These are phyloP conservation scores for Cladobotryum protrusum DNA, from an alignment of 2,329 filamentous ascomycete species.

Conservation along the genomic window DNA sequence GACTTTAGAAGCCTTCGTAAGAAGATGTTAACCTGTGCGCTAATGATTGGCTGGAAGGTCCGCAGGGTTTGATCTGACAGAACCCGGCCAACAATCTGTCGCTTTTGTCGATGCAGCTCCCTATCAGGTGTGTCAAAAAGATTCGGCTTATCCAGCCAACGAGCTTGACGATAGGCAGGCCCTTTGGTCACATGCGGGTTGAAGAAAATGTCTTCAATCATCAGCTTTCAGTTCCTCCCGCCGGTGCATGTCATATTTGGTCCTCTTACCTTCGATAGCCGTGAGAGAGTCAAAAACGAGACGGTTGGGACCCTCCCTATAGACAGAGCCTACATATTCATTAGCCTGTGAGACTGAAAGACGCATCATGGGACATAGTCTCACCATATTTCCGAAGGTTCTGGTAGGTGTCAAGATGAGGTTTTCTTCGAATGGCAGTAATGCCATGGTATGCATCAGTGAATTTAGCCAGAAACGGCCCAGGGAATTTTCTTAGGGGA, in stretches of 20 bases:
- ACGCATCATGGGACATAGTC: neutral
- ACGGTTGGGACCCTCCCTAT: constrained; percentile 1
- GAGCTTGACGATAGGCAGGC: neutral
- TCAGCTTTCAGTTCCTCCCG: neutral
- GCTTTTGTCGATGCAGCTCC: constrained; percentile 1
- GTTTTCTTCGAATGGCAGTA: neutral
- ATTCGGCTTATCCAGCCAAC: no score
- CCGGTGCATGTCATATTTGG: neutral
- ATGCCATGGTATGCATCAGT: constrained; percentile 1
- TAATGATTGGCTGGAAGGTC: constrained; percentile 1
- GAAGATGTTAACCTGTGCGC: constrained; percentile 1
- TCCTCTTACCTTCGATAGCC: constrained; percentile 1
- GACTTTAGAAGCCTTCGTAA: neutral
- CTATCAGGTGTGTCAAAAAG: no score
- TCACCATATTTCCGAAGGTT: constrained; percentile 8
- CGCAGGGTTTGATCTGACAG: constrained; percentile 6
- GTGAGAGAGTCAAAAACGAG: constrained; percentile 3
- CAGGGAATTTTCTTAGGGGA: neutral
- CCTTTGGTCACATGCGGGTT: neutral
- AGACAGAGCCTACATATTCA: neutral
- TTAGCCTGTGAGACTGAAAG: neutral
- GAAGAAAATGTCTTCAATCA: neutral
- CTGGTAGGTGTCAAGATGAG: neutral
- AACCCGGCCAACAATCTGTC: neutral
- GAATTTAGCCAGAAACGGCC: neutral